Percentiles rank a stretch among this genome's conserved stretches.
Evolutionary conservation across 108 stramenopile genomes (phyloP).

Genomic region (Pseudonitzschia multiseries): DNA sequence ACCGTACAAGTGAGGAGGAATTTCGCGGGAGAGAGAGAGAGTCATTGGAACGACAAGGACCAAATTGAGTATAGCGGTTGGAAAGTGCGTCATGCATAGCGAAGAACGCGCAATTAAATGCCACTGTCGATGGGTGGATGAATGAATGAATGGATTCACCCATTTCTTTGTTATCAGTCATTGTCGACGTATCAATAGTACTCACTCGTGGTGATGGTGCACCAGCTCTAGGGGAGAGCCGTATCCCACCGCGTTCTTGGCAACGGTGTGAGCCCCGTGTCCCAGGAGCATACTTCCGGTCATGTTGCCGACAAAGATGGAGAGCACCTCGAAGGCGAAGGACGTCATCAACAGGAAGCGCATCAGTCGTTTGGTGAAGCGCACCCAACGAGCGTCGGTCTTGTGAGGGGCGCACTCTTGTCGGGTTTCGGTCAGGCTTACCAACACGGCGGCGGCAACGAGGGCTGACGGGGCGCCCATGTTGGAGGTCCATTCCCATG

Average conservation of each 20-base stretch:
- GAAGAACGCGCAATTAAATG: not conserved
- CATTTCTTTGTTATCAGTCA: too few species aligned
- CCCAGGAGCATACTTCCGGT: slow-evolving; percentile 45
- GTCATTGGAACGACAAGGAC: not conserved
- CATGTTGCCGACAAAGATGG: slow-evolving; percentile 54
- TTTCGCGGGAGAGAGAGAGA: not conserved
- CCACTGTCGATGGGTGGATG: too few species aligned
- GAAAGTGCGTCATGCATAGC: not conserved
- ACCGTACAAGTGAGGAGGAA: not conserved
- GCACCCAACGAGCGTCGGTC: slow-evolving; percentile 26
- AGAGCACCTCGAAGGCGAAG: slow-evolving; percentile 49
- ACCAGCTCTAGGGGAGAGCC: slow-evolving; percentile 24
- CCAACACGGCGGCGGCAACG: slow-evolving; percentile 58
- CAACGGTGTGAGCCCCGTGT: slow-evolving; percentile 26
- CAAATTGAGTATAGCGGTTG: not conserved
- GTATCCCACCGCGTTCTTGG: slow-evolving; percentile 31
- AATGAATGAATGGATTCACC: too few species aligned
- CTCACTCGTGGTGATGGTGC: slow-evolving; percentile 42
- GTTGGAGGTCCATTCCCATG: slow-evolving; percentile 45
- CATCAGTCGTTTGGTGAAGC: slow-evolving; percentile 32
- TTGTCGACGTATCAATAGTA: not conserved
- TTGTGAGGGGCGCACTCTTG: slow-evolving; percentile 19
- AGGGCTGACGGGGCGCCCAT: slow-evolving; percentile 54
- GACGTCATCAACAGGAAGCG: slow-evolving; percentile 44
- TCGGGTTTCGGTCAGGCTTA: slow-evolving; percentile 39